Evolutionary conservation across 78 protist species (phyloP), one percentile per base, ranked within the genome.

Genomic region (Dictyostelium firmibasis): DNA sequence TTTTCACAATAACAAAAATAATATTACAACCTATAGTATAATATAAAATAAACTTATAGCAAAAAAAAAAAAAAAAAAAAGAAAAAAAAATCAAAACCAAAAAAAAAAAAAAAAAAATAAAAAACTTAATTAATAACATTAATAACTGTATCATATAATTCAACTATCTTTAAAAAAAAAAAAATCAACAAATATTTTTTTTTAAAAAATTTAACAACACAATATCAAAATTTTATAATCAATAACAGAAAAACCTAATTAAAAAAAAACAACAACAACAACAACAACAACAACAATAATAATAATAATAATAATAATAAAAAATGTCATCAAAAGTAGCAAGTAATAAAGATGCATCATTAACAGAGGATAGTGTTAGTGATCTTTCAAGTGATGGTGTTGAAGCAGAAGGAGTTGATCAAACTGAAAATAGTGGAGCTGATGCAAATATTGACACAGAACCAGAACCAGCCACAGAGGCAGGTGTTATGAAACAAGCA

Each of bases 381-480:
- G 93, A 88, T 79, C 27, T 88, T 25, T 88, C 93, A 29, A 88
- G 93, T 72, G 93, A 88, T 62, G 93, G 93, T 23, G 84, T 88
- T 18, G 93, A 88, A 44, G 86, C 64, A 20, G 93, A 88, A 79
- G 93, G 93, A 18, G 78, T 88, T 36, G 93, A 88, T 16, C 60
- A 67, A 77, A 27, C 35, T 35, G 93, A 62, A 27, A 75, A 29
- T 75, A 64, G 18, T 25, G 81, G 81, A 29, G 81, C 81, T 11
- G 75, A 67, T 27, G 67, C 67, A 57, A 57, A 20, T n/a, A 67
- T 67, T 11, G 75, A 67, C 11, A 11, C 31, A 4, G 41, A 75
- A 35, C 53, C 43, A 16, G 93, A 77, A 33, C 60, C 50, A 33
- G 47, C 57, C 18, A 44, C 43, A 16, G 81, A 74, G 14, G 93